phyloP scores from a whole-genome alignment of 805 yeast genomes.

The Spencermartinsiella europaea region DNA sequence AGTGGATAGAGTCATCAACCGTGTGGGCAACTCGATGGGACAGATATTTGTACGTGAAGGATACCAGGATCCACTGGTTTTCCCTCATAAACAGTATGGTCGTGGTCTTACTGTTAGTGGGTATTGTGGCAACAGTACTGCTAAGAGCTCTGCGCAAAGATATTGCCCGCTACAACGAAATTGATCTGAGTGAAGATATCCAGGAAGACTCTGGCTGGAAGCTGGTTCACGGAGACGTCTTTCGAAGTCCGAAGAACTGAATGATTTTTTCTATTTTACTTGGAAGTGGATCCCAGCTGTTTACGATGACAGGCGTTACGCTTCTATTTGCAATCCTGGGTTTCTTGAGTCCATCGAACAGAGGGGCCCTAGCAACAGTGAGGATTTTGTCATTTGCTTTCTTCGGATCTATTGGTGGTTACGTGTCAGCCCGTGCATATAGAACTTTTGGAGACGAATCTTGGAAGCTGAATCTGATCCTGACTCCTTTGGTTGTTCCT shows the following conservation, averaged over 20 bases:
- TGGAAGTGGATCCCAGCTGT: slow-evolving; percentile 84
- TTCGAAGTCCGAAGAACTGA: slow-evolving; percentile 71
- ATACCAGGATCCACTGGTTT: slow-evolving; percentile 94
- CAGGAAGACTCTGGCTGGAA: slow-evolving; percentile 98
- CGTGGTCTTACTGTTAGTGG: slow-evolving; percentile 69
- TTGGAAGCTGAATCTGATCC: slow-evolving; percentile 79
- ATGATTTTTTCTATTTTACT: slow-evolving; percentile 72
- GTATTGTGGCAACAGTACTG: slow-evolving; percentile 73
- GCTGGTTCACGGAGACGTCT: slow-evolving; percentile 89
- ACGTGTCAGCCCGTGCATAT: slow-evolving; percentile 78
- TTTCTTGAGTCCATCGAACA: slow-evolving; percentile 83
- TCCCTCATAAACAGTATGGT: slow-evolving; percentile 82
- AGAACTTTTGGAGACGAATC: slow-evolving; percentile 86
- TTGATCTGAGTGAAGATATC: slow-evolving; percentile 74
- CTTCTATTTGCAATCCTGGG: slow-evolving; percentile 83
- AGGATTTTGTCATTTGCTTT: slow-evolving; percentile 79
- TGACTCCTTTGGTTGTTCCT: slow-evolving; percentile 87
- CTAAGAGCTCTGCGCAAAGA: slow-evolving; percentile 78
- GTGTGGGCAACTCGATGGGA: slow-evolving; percentile 99
- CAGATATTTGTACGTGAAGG: slow-evolving; percentile 84
- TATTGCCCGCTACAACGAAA: slow-evolving; percentile 81
- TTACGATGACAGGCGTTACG: slow-evolving; percentile 69
- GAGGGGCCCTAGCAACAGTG: slow-evolving; percentile 89
- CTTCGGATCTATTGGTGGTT: slow-evolving; percentile 80
- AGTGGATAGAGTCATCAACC: slow-evolving; percentile 62